These are phyloP conservation scores for Exutisphaerella laricina DNA, from an alignment of 2,329 filamentous ascomycete species.

Conservation along the genomic window DNA sequence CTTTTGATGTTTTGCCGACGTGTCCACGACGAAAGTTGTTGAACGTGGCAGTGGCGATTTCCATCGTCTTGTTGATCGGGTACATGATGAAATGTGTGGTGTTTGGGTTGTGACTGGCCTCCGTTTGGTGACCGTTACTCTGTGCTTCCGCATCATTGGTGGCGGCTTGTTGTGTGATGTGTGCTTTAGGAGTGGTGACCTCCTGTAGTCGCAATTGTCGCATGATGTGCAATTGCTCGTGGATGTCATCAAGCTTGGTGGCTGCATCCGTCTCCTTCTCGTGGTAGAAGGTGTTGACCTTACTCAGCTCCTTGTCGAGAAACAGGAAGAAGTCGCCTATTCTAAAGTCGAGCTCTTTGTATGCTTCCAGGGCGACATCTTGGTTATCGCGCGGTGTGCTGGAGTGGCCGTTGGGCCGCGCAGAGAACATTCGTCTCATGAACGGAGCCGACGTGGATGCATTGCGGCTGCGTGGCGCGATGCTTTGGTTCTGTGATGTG, in stretches of 20 bases:
- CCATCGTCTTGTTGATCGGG: conserved; percentile 16
- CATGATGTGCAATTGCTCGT: conserved; percentile 89
- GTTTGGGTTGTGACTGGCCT: background rate
- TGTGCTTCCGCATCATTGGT: conserved; percentile 24
- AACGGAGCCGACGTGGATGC: conserved; percentile 37
- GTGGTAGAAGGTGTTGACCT: conserved; percentile 86
- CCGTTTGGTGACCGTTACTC: conserved; percentile 3
- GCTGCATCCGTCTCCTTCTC: conserved; percentile 82
- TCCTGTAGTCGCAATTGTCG: conserved; percentile 74
- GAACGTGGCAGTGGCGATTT: conserved; percentile 16
- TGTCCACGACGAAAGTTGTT: conserved; percentile 37
- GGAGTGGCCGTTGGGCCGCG: conserved; percentile 17
- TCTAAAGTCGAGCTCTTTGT: conserved; percentile 62
- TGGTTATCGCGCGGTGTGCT: conserved; percentile 30
- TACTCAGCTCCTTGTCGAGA: conserved; percentile 76
- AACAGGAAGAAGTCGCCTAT: conserved; percentile 85
- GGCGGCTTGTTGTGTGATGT: conserved; percentile 22
- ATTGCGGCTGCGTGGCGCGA: conserved; percentile 33
- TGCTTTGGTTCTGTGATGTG: conserved; percentile 26
- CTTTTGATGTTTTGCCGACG: conserved; percentile 53
- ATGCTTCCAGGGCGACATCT: conserved; percentile 48
- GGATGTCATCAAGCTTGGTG: conserved; percentile 62
- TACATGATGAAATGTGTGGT: conserved; percentile 6
- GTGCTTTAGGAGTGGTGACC: conserved; percentile 27
- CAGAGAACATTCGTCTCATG: conserved; percentile 24